phyloP scores from a whole-genome alignment of 768 basidiomycete species.

The Omphalotus guepiniiformis region DNA sequence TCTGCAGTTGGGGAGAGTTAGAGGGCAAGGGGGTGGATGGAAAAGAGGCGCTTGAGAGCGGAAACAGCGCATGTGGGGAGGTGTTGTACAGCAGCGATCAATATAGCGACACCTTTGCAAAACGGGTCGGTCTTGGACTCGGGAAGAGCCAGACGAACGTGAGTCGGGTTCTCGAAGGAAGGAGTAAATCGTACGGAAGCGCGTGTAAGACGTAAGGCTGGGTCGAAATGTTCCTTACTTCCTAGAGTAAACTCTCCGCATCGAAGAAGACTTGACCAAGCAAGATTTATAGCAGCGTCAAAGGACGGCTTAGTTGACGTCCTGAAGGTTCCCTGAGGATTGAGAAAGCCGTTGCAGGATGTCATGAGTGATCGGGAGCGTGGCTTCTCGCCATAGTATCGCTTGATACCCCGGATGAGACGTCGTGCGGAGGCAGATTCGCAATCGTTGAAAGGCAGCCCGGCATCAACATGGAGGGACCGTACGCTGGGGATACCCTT shows the following conservation, averaged over 20 bases:
- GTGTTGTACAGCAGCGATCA: conserved; percentile 17
- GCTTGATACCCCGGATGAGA: conserved; percentile 29
- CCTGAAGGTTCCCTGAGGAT: background rate
- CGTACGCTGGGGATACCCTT: conserved; percentile 18
- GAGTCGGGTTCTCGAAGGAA: conserved; percentile 14
- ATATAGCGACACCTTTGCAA: conserved; percentile 21
- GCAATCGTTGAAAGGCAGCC: conserved; percentile 20
- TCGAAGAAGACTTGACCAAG: conserved; percentile 12
- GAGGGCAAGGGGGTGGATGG: background rate
- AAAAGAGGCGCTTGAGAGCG: background rate
- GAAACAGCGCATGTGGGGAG: background rate
- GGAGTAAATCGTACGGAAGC: conserved; percentile 1
- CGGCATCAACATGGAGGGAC: conserved; percentile 27
- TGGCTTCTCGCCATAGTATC: conserved; percentile 17
- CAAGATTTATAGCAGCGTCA: conserved; percentile 13
- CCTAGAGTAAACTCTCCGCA: conserved; percentile 13
- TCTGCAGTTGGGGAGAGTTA: background rate
- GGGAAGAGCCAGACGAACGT: conserved; percentile 23
- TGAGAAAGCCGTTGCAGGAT: background rate
- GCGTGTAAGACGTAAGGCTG: conserved; percentile 14
- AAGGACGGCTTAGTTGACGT: conserved; percentile 3
- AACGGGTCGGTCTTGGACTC: conserved; percentile 36
- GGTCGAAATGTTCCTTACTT: conserved; percentile 11
- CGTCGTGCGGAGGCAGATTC: conserved; percentile 24
- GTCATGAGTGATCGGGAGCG: conserved; percentile 11